A percentile compares a stretch with the other conserved stretches of the same genome.
phyloP scores from a whole-genome alignment of 2,329 filamentous ascomycete species.

The Hirsutella rhossiliensis region DNA sequence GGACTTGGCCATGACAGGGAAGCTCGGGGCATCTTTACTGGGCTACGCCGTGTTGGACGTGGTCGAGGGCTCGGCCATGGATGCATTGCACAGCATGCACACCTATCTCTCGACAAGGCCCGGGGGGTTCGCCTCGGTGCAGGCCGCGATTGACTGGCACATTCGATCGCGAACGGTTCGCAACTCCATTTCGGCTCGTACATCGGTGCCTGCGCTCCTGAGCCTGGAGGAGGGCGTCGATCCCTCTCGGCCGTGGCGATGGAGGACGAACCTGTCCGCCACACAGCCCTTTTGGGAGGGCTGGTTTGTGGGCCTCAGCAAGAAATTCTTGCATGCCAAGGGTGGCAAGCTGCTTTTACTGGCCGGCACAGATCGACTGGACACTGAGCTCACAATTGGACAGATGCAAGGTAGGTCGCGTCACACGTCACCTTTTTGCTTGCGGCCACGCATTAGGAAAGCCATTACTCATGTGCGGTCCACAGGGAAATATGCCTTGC shows the following conservation, averaged over 20 bases:
- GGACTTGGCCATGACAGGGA: constrained; percentile 58
- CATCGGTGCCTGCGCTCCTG: constrained; percentile 75
- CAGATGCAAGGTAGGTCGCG: constrained; percentile 76
- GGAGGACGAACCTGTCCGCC: constrained; percentile 72
- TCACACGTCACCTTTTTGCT: not conserved
- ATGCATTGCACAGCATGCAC: constrained; percentile 89
- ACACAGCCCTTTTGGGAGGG: constrained; percentile 90
- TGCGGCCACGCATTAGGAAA: not conserved
- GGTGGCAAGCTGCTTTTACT: constrained; percentile 78
- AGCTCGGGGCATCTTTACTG: constrained; percentile 56
- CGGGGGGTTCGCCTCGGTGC: constrained; percentile 60
- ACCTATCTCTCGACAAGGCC: constrained; percentile 79
- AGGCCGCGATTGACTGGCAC: constrained; percentile 88
- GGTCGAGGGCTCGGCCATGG: constrained; percentile 90
- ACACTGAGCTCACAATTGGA: constrained; percentile 87
- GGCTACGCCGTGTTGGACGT: constrained; percentile 90
- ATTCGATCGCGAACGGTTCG: constrained; percentile 77
- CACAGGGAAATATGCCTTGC: constrained; percentile 80
- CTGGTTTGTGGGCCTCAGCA: constrained; percentile 83
- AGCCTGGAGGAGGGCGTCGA: constrained; percentile 29
- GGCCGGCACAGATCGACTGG: constrained; percentile 79
- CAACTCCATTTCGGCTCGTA: constrained; percentile 70
- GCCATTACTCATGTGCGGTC: not conserved
- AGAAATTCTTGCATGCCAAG: constrained; percentile 70
- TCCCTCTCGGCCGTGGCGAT: constrained; percentile 51